Percentiles rank a stretch among this genome's conserved stretches.
These are phyloP conservation scores for Ramalina intermedia DNA, from an alignment of 495 filamentous ascomycete genomes.

Conservation along the genomic window DNA sequence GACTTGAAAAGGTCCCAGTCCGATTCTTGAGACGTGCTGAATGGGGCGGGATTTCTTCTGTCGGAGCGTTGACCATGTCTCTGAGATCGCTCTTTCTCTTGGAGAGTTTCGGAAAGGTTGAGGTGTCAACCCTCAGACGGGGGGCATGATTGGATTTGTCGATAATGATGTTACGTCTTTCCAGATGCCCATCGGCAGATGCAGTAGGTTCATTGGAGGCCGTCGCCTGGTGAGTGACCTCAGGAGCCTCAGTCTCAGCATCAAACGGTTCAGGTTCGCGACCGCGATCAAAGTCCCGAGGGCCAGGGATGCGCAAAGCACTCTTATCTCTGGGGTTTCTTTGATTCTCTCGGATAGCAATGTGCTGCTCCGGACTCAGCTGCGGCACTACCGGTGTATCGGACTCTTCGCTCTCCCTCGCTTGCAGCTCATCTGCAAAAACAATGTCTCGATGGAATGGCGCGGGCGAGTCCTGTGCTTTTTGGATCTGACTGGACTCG, in stretches of 20 bases:
- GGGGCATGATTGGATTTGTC: slow-evolving; percentile 25
- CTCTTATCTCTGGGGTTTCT: slow-evolving; percentile 56
- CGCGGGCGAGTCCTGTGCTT: neutral
- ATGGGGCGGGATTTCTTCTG: slow-evolving; percentile 8
- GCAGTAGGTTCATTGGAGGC: slow-evolving; percentile 4
- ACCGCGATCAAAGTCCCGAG: slow-evolving; percentile 71
- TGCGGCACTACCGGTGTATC: slow-evolving; percentile 34
- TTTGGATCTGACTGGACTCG: slow-evolving; percentile 5
- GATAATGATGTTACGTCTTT: slow-evolving; percentile 32
- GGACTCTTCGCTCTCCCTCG: slow-evolving; percentile 20
- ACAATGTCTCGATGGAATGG: slow-evolving; percentile 32
- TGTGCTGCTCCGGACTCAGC: slow-evolving; percentile 55
- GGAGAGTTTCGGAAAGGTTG: slow-evolving; percentile 6
- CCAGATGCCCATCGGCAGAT: neutral
- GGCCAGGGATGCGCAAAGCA: slow-evolving; percentile 72
- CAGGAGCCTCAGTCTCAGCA: slow-evolving; percentile 28
- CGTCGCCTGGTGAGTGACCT: slow-evolving; percentile 4
- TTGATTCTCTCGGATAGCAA: slow-evolving; percentile 75
- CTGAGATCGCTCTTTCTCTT: slow-evolving; percentile 5
- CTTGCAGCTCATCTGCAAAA: slow-evolving; percentile 45
- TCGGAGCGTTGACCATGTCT: neutral
- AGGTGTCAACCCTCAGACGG: slow-evolving; percentile 6
- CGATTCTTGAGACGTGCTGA: slow-evolving; percentile 10
- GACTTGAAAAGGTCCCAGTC: slow-evolving; percentile 23
- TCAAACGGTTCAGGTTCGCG: slow-evolving; percentile 49